Evolutionary conservation across 139 green algal genomes (phyloP).

Genomic region (Desmodesmus armatus): DNA sequence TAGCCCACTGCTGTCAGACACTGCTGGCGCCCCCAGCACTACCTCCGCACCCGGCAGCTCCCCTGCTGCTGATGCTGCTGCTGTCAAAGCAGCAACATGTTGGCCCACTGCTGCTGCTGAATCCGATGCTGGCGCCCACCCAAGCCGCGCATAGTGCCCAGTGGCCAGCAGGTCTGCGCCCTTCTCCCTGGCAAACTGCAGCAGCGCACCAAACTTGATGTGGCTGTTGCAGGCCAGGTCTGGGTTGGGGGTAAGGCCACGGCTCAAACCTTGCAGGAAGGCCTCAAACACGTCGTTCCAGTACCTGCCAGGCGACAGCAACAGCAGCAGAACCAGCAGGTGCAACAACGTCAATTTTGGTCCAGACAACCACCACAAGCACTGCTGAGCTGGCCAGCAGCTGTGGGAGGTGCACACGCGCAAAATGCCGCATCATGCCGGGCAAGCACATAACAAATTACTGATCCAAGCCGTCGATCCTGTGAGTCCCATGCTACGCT

Average conservation of each 20-base stretch:
- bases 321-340: too few species aligned
- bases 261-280: conserved; percentile 67
- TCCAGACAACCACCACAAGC: too few species aligned
- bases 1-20: too few species aligned
- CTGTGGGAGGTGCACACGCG: too few species aligned
- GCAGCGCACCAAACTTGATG: conserved; percentile 88
- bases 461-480: too few species aligned
- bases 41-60: not conserved
- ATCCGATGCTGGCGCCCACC: not conserved
- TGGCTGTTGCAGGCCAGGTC: conserved; percentile 88
- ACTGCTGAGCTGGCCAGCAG: too few species aligned
- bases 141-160: conserved; percentile 81
- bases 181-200: conserved; percentile 53
- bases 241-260: conserved; percentile 85
- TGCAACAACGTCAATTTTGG: too few species aligned
- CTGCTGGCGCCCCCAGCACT: not conserved
- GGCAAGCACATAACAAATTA: too few species aligned
- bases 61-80: not conserved
- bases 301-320: conserved; percentile 75
- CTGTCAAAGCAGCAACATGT: not conserved
- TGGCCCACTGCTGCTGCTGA: not conserved
- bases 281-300: conserved; percentile 82
- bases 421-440: too few species aligned
- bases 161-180: conserved; percentile 78
- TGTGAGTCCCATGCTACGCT: too few species aligned